Evolutionary conservation across 2,329 filamentous ascomycete genomes (phyloP).

Genomic region (Incumbomyces lentus): DNA sequence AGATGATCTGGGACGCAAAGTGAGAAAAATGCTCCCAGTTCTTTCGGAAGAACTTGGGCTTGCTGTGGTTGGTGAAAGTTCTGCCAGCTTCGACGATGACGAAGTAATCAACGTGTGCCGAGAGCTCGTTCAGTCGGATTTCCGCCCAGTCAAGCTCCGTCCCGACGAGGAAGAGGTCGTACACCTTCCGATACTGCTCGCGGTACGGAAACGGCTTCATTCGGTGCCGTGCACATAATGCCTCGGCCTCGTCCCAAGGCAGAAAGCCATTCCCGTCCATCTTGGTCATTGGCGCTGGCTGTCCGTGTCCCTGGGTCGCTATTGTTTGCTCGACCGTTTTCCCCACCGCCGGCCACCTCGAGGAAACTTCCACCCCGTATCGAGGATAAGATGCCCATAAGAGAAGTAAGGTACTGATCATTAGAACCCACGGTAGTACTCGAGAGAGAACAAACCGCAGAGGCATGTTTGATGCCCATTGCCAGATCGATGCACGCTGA

Average conservation of each 20-base stretch:
- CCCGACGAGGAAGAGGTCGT: slow-evolving; percentile 54
- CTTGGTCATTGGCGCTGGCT: no score
- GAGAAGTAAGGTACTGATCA: no score
- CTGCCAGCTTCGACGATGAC: slow-evolving; percentile 50
- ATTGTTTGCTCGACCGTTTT: no score
- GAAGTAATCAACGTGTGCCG: slow-evolving; percentile 53
- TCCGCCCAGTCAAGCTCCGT: slow-evolving; percentile 57
- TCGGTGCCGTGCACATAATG: slow-evolving; percentile 6
- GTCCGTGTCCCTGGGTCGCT: no score
- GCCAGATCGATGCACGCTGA: no score
- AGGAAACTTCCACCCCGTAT: no score
- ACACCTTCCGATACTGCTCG: slow-evolving; percentile 38
- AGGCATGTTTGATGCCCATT: no score
- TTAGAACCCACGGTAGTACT: no score
- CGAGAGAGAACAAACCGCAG: no score
- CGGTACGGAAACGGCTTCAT: slow-evolving; percentile 13
- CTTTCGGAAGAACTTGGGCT: slow-evolving; percentile 44
- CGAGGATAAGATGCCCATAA: no score
- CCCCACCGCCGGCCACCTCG: no score
- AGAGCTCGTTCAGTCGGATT: slow-evolving; percentile 50
- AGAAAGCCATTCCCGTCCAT: slow-evolving; percentile 1
- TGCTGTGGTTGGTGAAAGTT: slow-evolving; percentile 49
- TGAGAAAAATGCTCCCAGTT: slow-evolving; percentile 43
- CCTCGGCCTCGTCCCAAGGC: slow-evolving; percentile 6
- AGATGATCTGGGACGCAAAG: slow-evolving; percentile 52